Evolutionary conservation across 257 asterid species (phyloP).

Genomic region (Datura wrightii): DNA sequence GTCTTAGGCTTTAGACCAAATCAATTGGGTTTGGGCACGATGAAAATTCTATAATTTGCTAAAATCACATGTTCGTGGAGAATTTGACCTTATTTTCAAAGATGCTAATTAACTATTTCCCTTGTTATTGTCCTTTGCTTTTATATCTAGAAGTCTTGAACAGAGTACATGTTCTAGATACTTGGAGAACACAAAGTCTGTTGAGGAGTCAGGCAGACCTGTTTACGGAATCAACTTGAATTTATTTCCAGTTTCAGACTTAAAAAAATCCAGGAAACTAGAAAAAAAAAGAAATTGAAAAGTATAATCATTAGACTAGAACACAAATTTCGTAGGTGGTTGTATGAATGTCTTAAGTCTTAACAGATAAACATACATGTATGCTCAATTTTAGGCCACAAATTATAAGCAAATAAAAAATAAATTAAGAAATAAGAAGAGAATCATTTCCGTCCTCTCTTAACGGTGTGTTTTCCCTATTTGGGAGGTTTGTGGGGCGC

Average conservation of each 20-base stretch:
- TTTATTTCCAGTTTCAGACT: background rate
- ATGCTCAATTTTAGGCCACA: background rate
- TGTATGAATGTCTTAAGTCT: background rate
- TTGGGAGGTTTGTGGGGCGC: background rate
- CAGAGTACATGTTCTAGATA: slow-evolving; percentile 2
- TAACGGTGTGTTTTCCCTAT: background rate
- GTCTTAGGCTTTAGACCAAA: too few species aligned
- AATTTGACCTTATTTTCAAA: slow-evolving; percentile 3
- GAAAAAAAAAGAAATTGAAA: background rate
- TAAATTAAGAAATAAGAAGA: background rate
- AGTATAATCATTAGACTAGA: background rate
- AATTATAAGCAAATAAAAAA: background rate
- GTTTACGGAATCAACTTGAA: background rate
- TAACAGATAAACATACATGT: background rate
- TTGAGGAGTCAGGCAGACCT: background rate
- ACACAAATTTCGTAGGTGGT: background rate
- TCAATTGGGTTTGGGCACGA: background rate
- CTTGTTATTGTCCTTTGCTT: background rate
- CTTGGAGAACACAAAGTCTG: background rate
- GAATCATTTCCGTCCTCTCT: background rate
- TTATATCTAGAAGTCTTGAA: background rate
- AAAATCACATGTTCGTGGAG: background rate
- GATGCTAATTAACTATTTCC: background rate
- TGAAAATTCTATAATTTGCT: background rate
- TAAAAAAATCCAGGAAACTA: background rate